Conservation (phyloP, 805 yeast species). For the Candida chauliodis region DNA sequence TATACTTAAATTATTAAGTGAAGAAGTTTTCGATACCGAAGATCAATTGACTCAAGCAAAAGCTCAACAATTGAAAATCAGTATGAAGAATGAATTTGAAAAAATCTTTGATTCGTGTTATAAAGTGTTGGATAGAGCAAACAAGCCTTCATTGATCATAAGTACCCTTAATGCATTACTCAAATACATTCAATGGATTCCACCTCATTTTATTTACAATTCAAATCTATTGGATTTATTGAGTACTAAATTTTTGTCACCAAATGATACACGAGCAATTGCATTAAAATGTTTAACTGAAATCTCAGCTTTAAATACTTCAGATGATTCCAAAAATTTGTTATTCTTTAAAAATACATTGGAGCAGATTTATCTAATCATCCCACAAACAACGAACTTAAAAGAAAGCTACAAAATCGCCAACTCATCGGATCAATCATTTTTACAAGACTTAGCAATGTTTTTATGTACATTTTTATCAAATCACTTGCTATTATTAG, state of each 20-base stretch:
- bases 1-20: conserved; percentile 81
- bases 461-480: conserved; percentile 80
- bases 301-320: conserved; percentile 65
- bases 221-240: conserved; percentile 74
- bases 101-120: conserved; percentile 91
- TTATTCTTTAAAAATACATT: conserved; percentile 69
- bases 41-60: conserved; percentile 97
- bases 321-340: conserved; percentile 46
- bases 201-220: conserved; percentile 83
- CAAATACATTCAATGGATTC: conserved; percentile 93
- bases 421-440: conserved; percentile 81
- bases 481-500: conserved; percentile 66
- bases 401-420: conserved; percentile 71
- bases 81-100: conserved; percentile 86
- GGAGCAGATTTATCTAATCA: conserved; percentile 62
- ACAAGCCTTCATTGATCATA: conserved; percentile 75
- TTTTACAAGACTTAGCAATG: conserved; percentile 92
- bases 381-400: conserved; percentile 73
- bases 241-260: conserved; percentile 70
- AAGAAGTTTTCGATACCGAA: conserved; percentile 95
- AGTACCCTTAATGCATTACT: conserved; percentile 81
- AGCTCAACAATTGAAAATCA: conserved; percentile 73
- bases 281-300: conserved; percentile 93
- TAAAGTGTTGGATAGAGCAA: conserved; percentile 86
- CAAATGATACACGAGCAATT: conserved; percentile 75